These are phyloP conservation scores for Ceratocystis albifundus DNA, from an alignment of 2,329 filamentous ascomycete genomes.

Conservation along the genomic window DNA sequence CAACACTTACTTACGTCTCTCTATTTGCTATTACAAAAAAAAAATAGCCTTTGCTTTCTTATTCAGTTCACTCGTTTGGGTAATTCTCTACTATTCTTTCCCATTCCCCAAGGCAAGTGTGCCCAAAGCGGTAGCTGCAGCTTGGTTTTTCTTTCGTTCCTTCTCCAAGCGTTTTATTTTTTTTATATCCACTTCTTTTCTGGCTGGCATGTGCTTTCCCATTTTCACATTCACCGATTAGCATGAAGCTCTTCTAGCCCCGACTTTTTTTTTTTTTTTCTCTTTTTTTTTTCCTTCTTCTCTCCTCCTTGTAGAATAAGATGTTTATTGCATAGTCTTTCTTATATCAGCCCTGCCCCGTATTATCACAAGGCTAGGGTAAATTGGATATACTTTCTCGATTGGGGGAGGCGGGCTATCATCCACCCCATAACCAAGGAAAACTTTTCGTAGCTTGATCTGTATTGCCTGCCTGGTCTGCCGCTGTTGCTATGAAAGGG, in stretches of 20 bases:
- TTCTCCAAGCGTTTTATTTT: neutral
- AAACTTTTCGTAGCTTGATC: too few species aligned
- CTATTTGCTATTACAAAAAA: neutral
- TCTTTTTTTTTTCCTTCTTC: neutral
- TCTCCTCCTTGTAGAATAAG: neutral
- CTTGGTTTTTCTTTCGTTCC: constrained; percentile 9
- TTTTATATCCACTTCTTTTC: neutral
- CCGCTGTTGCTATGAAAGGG: neutral
- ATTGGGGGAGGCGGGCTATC: neutral
- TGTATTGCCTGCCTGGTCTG: neutral
- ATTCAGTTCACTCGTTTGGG: constrained; percentile 4
- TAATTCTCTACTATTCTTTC: neutral
- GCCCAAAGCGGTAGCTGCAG: neutral
- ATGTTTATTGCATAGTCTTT: neutral
- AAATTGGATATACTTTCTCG: neutral
- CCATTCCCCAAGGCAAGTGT: neutral
- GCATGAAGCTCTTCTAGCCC: constrained; percentile 10
- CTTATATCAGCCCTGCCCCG: neutral
- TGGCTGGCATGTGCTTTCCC: constrained; percentile 18
- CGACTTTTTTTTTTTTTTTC: neutral
- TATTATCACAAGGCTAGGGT: constrained; percentile 4
- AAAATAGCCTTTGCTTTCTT: neutral
- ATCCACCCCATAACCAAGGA: neutral
- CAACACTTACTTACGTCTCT: neutral
- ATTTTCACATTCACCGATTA: constrained; percentile 10